Base-by-base conservation (phyloP, 2,329 filamentous ascomycete species). In the Phialophora expanda region DNA sequence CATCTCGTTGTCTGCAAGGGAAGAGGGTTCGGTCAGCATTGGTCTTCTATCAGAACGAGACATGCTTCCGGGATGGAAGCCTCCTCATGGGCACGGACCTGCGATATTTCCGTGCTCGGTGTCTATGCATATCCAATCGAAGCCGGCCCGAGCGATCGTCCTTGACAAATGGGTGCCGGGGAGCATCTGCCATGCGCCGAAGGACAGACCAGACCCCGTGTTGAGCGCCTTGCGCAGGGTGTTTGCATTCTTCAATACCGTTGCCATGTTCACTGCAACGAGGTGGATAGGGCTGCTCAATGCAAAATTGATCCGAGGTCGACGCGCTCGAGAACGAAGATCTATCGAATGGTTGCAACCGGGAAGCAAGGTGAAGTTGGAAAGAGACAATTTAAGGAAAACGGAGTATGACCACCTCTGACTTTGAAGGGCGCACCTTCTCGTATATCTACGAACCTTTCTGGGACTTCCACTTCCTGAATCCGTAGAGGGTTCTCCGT, bases 101-200 rank as follows among this genome's bases (percentile, higher is more conserved):
- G 82, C 82, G 69, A 86, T 85, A 71, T 86, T 85, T 24, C 84
- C 84, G 71, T 86, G 84, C 71, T 86, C 84, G 4, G 77, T 81
- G 71, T 86, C 84, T 22, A 86, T 80, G 65, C 80, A 82, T 38
- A 85, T 80, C 81, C 84, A 85, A 68, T 86, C 83, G 30, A 84
- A 81, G 7, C 82, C 82, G 41, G 80, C 80, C 48, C 83, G 78
- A 7, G 84, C 84, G 67, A 86, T 84, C 17, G 81, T 77, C 57
- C 85, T 78, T 22, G 83, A 81, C 67, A 82, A 78, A 67, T 86
- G 85, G n/a, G 81, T 77, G 3, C 84, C 84, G 1, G 84, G 83
- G 4, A 86, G 71, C 76, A 85, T 84, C 79, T 87, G 85, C 84
- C 85, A 87, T 73, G 80, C 84, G 65, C 85, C 85, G 65, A 85